Evolutionary conservation across 139 green algal species (phyloP).

Genomic region (Chlamydomonas sp.): DNA sequence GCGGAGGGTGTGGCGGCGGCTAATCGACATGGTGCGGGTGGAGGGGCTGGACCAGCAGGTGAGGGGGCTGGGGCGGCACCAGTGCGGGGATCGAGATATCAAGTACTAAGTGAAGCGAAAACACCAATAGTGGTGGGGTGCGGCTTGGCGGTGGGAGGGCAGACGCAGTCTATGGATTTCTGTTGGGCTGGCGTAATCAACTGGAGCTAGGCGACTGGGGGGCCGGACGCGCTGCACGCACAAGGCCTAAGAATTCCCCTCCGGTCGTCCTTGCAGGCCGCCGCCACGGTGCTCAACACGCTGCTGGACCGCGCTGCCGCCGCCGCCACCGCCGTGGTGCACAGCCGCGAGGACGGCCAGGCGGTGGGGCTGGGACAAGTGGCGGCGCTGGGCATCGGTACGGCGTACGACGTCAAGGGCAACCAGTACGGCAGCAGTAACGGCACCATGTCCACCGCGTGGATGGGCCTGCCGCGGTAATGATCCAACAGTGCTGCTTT

Average conservation of each 20-base stretch:
- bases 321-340: neutral
- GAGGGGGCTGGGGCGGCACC: neutral
- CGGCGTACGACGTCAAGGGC: neutral
- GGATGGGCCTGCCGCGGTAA: neutral
- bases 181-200: too few species aligned
- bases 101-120: neutral
- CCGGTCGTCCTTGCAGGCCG: neutral
- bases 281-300: neutral
- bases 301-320: neutral
- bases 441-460: neutral
- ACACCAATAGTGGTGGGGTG: too few species aligned
- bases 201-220: too few species aligned
- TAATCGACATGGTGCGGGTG: conserved; percentile 14
- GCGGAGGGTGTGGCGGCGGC: neutral
- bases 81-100: neutral
- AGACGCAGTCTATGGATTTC: too few species aligned
- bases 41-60: neutral
- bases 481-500: too few species aligned
- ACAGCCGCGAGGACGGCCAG: neutral
- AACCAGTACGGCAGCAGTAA: neutral
- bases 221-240: too few species aligned
- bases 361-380: neutral
- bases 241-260: too few species aligned
- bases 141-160: too few species aligned
- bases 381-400: neutral